Evolutionary conservation across 2,329 filamentous ascomycete species (phyloP).

Genomic region (Furcasterigmium furcatum): DNA sequence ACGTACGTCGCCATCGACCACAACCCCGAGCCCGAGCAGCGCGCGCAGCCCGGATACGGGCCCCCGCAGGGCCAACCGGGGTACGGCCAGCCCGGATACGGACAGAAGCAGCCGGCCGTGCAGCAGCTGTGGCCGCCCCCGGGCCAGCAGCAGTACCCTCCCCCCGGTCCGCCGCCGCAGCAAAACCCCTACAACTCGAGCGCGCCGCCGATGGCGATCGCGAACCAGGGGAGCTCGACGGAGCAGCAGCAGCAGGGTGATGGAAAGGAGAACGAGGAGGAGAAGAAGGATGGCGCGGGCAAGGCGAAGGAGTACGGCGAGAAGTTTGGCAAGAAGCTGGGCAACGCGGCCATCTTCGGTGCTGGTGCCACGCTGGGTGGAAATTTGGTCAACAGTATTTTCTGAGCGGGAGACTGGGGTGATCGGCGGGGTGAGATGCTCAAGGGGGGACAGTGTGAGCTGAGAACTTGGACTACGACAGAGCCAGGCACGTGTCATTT

Average conservation of each 20-base stretch:
- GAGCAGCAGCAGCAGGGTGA: constrained; percentile 33
- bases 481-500: too few relatives aligned
- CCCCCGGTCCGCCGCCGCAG: constrained; percentile 40
- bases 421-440: not conserved
- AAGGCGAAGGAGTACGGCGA: constrained; percentile 78
- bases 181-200: constrained; percentile 64
- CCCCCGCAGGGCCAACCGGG: constrained; percentile 30
- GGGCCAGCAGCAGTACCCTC: constrained; percentile 18
- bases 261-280: constrained; percentile 18
- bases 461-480: too few relatives aligned
- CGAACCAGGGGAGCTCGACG: constrained; percentile 45
- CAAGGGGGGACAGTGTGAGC: too few relatives aligned
- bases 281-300: constrained; percentile 37
- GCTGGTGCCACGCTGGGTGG: constrained; percentile 88
- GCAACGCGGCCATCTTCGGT: constrained; percentile 81
- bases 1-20: constrained; percentile 79
- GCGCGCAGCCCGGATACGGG: constrained; percentile 4
- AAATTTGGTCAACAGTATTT: constrained; percentile 88
- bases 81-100: constrained; percentile 28
- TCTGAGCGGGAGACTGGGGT: constrained; percentile 52
- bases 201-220: constrained; percentile 73
- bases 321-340: constrained; percentile 93
- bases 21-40: constrained; percentile 42
- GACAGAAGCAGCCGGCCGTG: constrained; percentile 17
- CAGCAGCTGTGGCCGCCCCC: constrained; percentile 15